Conservation (phyloP, 768 basidiomycete genomes). For the Russula sp. region DNA sequence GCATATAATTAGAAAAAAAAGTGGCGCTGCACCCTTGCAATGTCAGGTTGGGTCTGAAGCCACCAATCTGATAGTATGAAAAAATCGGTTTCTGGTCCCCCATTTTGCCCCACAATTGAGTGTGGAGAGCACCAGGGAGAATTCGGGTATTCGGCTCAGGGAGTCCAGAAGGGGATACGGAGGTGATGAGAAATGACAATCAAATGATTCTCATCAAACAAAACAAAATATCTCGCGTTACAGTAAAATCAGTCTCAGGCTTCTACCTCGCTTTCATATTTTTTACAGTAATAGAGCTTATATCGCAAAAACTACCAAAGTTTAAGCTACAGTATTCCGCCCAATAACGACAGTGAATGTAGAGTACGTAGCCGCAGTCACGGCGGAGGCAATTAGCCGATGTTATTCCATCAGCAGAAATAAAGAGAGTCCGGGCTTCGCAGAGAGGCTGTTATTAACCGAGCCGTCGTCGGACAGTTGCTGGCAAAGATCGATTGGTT, state of each 20-base stretch:
- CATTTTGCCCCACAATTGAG: constrained; percentile 6
- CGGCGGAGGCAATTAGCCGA: background rate
- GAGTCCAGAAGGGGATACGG: constrained; percentile 7
- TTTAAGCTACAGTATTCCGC: too few relatives aligned
- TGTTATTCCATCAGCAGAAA: background rate
- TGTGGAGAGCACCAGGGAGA: background rate
- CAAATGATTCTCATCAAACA: too few relatives aligned
- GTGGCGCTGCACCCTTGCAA: constrained; percentile 20
- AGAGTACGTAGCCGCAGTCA: too few relatives aligned
- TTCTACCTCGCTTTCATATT: background rate
- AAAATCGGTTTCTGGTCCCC: constrained; percentile 9
- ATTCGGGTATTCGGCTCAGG: background rate
- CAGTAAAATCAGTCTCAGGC: constrained; percentile 4
- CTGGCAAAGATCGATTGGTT: constrained; percentile 7
- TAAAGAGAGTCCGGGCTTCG: too few relatives aligned
- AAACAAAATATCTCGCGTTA: background rate
- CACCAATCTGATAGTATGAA: constrained; percentile 29
- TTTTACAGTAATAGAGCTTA: too few relatives aligned
- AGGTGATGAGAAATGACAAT: constrained; percentile 8
- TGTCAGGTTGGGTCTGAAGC: constrained; percentile 22
- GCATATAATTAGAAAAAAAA: constrained; percentile 2
- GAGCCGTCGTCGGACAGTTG: background rate
- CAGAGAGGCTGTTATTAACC: background rate
- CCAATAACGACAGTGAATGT: too few relatives aligned
- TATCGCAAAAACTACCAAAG: too few relatives aligned